These are phyloP conservation scores for Pulveroboletus sp. DNA, from an alignment of 768 basidiomycete species.

Conservation along the genomic window DNA sequence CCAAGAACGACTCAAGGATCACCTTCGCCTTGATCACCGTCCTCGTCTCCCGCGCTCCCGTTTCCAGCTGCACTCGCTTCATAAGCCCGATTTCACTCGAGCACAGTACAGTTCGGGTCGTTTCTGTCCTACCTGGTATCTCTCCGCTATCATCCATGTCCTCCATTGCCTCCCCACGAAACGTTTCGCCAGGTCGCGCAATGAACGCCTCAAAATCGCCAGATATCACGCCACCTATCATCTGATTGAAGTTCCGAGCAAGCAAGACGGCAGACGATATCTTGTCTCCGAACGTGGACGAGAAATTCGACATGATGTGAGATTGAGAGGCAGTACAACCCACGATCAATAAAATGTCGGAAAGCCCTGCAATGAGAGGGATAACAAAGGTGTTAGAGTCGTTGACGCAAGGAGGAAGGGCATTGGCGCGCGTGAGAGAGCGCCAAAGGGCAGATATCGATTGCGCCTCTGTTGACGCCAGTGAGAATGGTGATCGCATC, in stretches of 20 bases:
- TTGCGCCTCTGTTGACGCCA: conserved; percentile 3
- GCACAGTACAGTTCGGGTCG: not conserved
- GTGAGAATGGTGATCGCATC: not conserved
- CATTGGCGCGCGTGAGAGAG: conserved; percentile 6
- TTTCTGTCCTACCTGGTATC: not conserved
- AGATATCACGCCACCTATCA: conserved; percentile 5
- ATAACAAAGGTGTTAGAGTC: not conserved
- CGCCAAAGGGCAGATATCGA: conserved; percentile 10
- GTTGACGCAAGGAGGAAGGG: not conserved
- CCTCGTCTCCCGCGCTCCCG: not conserved
- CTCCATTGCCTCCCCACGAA: not conserved
- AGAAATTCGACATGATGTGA: not conserved
- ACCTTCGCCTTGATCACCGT: conserved; percentile 8
- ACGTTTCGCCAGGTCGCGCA: not conserved
- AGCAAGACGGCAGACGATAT: not conserved
- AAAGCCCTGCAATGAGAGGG: not conserved
- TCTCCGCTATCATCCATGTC: not conserved
- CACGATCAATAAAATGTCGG: conserved; percentile 5
- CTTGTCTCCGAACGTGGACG: not conserved
- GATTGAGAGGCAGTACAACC: not conserved
- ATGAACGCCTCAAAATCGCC: conserved; percentile 4
- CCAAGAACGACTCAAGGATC: conserved; percentile 7
- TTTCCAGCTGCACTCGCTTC: conserved; percentile 1
- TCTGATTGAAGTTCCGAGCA: conserved; percentile 2
- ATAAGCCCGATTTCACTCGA: conserved; percentile 10